Conservation (phyloP, 2,329 filamentous ascomycete genomes). For the Hymenoscyphus repandus region DNA sequence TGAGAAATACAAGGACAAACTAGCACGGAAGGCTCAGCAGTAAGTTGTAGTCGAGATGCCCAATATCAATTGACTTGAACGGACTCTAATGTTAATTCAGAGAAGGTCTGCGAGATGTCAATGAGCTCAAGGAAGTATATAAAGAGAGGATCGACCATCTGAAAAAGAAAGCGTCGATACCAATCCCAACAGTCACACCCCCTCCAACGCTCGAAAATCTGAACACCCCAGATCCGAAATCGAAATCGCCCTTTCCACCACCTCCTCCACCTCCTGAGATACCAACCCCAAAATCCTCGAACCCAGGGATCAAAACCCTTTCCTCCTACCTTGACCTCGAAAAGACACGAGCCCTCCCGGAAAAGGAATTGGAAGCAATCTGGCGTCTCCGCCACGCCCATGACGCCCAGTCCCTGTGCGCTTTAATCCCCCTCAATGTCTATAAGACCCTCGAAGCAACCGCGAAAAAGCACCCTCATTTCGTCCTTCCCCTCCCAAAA, state of each 20-base stretch:
- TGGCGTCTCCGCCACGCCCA: constrained; percentile 85
- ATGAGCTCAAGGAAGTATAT: constrained; percentile 76
- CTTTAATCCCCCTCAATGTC: constrained; percentile 67
- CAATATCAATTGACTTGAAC: neutral
- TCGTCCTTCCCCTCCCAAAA: constrained; percentile 82
- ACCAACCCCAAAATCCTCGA: constrained; percentile 30
- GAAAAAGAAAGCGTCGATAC: constrained; percentile 59
- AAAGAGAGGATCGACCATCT: constrained; percentile 73
- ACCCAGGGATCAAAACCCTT: constrained; percentile 47
- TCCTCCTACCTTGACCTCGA: constrained; percentile 70
- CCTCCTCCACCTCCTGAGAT: constrained; percentile 29
- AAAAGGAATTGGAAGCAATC: constrained; percentile 77
- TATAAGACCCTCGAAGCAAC: constrained; percentile 67
- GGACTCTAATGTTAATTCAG: constrained; percentile 18
- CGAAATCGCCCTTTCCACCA: constrained; percentile 30
- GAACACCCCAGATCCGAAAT: constrained; percentile 30
- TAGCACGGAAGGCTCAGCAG: constrained; percentile 73
- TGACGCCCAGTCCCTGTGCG: constrained; percentile 73
- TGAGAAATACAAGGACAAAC: constrained; percentile 84
- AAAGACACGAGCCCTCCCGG: constrained; percentile 68
- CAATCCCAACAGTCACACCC: constrained; percentile 32
- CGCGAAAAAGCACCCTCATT: constrained; percentile 74
- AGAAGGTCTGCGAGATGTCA: constrained; percentile 64
- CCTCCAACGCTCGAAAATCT: constrained; percentile 33
- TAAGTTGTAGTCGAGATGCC: constrained; percentile 27